phyloP scores from a whole-genome alignment of 768 basidiomycete species.

The Xerocomus brunneocitrinus region DNA sequence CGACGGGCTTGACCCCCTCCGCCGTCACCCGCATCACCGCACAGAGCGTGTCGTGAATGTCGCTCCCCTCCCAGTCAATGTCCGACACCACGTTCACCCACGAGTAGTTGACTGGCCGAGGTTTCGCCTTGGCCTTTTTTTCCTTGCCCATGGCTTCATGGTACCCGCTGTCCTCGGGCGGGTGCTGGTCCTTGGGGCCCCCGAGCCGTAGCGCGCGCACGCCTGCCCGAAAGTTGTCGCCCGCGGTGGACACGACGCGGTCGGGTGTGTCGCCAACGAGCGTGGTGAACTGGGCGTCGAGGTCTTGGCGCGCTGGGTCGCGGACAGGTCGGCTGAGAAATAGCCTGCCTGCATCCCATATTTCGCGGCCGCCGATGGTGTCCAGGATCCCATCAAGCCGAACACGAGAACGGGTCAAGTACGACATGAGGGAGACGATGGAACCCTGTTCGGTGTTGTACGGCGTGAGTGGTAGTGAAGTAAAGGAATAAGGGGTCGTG shows the following conservation, averaged over 20 bases:
- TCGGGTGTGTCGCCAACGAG: conserved; percentile 68
- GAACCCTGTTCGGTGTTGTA: conserved; percentile 28
- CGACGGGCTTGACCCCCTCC: conserved; percentile 28
- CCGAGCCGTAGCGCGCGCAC: conserved; percentile 51
- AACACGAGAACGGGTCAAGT: conserved; percentile 25
- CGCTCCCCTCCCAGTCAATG: conserved; percentile 78
- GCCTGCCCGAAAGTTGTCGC: conserved; percentile 70
- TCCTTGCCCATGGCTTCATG: conserved; percentile 25
- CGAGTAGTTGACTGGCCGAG: conserved; percentile 61
- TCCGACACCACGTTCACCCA: conserved; percentile 82
- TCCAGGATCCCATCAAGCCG: conserved; percentile 79
- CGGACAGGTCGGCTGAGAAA: conserved; percentile 43
- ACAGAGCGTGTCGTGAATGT: conserved; percentile 52
- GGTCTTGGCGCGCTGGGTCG: conserved; percentile 27
- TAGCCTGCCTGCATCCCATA: conserved; percentile 70
- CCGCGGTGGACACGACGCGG: conserved; percentile 61
- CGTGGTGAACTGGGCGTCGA: conserved; percentile 66
- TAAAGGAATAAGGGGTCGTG: conserved; percentile 28
- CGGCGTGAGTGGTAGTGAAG: conserved; percentile 25
- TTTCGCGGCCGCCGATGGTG: conserved; percentile 71
- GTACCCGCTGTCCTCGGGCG: conserved; percentile 24
- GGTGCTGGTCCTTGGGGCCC: conserved; percentile 25
- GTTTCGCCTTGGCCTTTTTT: conserved; percentile 30
- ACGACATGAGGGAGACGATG: conserved; percentile 22
- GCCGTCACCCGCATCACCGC: conserved; percentile 37